phyloP scores from a whole-genome alignment of 2,329 filamentous ascomycete genomes.

The Penicillium crustosum region DNA sequence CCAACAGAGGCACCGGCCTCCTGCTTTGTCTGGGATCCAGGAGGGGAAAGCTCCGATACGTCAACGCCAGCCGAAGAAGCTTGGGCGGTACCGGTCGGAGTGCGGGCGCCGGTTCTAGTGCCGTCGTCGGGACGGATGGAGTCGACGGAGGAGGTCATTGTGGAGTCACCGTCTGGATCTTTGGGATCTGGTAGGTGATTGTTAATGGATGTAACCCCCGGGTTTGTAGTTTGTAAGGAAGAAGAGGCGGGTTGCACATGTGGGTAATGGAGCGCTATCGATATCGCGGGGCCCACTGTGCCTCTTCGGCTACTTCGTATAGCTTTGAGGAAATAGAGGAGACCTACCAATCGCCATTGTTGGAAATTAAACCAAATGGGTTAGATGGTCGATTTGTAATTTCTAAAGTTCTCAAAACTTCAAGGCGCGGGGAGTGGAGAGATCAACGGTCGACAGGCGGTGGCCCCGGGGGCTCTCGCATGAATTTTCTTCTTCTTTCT shows the following conservation, averaged over 20 bases:
- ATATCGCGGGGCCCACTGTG: constrained; percentile 6
- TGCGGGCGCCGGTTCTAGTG: constrained; percentile 41
- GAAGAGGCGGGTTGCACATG: not conserved
- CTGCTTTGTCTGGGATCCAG: constrained; percentile 49
- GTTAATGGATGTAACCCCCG: constrained; percentile 1
- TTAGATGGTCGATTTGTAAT: constrained; percentile 1
- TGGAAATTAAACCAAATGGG: not conserved
- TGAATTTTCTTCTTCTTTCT: constrained; percentile 25
- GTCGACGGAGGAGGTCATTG: constrained; percentile 53
- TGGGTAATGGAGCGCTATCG: constrained; percentile 7
- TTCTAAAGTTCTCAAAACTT: not conserved
- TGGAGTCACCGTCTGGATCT: constrained; percentile 58
- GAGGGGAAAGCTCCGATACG: constrained; percentile 54
- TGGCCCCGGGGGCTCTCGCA: constrained; percentile 17
- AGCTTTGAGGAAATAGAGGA: not conserved
- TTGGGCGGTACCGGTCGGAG: constrained; percentile 36
- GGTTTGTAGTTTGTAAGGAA: not conserved
- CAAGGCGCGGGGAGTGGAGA: constrained; percentile 15
- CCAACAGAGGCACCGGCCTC: constrained; percentile 9
- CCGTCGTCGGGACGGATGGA: constrained; percentile 39
- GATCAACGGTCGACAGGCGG: constrained; percentile 21
- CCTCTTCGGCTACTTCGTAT: not conserved
- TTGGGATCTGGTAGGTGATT: constrained; percentile 12
- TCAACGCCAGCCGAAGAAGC: constrained; percentile 27
- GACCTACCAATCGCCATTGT: constrained; percentile 29